These are phyloP conservation scores for Parietichytrium sp. DNA, from an alignment of 108 stramenopile species.

Conservation along the genomic window DNA sequence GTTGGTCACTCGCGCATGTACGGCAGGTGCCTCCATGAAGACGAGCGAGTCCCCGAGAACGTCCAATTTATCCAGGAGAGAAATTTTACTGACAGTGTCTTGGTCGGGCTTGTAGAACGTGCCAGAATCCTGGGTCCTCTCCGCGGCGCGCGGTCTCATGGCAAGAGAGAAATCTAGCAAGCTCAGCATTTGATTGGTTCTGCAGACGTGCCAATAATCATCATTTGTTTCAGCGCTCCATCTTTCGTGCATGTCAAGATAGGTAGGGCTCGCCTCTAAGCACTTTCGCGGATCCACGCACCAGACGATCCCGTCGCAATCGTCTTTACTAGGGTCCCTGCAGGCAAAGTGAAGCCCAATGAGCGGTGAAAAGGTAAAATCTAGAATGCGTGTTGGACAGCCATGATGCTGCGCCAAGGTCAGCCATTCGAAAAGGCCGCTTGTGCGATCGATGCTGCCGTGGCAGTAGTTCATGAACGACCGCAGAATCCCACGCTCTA, in stretches of 20 bases:
- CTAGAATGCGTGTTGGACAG: constrained; percentile 18
- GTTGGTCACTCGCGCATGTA: constrained; percentile 28
- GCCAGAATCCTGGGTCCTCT: too few relatives aligned
- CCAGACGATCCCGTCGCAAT: not conserved
- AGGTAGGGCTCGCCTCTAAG: not conserved
- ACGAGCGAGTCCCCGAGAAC: constrained; percentile 26
- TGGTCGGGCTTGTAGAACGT: too few relatives aligned
- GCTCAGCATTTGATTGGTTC: constrained; percentile 4
- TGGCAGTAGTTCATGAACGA: constrained; percentile 13
- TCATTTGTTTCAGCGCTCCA: not conserved
- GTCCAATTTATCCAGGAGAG: not conserved
- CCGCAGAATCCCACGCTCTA: not conserved
- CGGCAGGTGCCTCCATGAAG: constrained; percentile 14
- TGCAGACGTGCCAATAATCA: not conserved
- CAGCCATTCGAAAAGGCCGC: not conserved
- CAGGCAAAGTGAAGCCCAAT: not conserved
- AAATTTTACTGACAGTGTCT: too few relatives aligned
- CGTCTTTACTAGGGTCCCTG: constrained; percentile 6
- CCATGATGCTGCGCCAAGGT: constrained; percentile 27
- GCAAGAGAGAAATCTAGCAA: not conserved
- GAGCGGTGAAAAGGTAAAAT: not conserved
- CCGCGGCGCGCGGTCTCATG: not conserved
- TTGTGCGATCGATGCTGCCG: not conserved
- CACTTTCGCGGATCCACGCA: constrained; percentile 17
- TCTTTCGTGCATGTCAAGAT: not conserved